These are phyloP conservation scores for Cyclotella choctawhatcheeana DNA, from an alignment of 108 stramenopile species.

Conservation along the genomic window DNA sequence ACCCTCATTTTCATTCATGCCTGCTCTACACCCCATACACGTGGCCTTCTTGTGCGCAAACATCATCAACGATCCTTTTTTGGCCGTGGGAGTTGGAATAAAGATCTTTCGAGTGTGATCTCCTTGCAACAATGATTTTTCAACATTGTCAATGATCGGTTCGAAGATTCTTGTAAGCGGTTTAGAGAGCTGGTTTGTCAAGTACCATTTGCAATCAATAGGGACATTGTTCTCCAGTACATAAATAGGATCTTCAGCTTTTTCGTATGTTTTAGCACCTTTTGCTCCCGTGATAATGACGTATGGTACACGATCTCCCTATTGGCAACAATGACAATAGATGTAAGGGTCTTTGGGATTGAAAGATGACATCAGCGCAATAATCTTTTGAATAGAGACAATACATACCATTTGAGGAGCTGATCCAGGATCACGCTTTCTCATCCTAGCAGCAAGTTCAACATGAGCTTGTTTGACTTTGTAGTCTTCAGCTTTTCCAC, in stretches of 20 bases:
- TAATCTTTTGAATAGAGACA: neutral
- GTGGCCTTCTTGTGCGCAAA: constrained; percentile 95
- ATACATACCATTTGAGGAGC: constrained; percentile 89
- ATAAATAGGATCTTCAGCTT: constrained; percentile 98
- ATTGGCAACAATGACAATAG: neutral
- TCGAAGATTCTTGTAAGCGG: constrained; percentile 98
- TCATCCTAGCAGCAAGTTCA: constrained; percentile 98
- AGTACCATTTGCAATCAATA: constrained; percentile 98
- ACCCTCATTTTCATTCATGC: constrained; percentile 81
- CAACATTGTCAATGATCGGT: constrained; percentile 95
- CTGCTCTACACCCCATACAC: constrained; percentile 96
- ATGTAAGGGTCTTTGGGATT: neutral
- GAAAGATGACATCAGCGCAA: neutral
- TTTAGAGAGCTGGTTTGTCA: constrained; percentile 96
- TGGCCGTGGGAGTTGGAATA: constrained; percentile 93
- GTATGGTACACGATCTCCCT: constrained; percentile 99
- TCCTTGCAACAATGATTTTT: constrained; percentile 89
- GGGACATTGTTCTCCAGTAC: constrained; percentile 97
- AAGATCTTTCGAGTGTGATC: constrained; percentile 98
- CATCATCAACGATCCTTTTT: constrained; percentile 97
- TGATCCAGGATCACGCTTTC: constrained; percentile 95
- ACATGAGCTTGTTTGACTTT: constrained; percentile 98
- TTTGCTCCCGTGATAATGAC: constrained; percentile 97
- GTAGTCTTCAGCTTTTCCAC: constrained; percentile 95
- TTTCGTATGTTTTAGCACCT: constrained; percentile 94